Percentiles rank a stretch among this genome's conserved stretches.
phyloP scores from a whole-genome alignment of 441 rosid genomes.

The Adansonia rubrostipa region DNA sequence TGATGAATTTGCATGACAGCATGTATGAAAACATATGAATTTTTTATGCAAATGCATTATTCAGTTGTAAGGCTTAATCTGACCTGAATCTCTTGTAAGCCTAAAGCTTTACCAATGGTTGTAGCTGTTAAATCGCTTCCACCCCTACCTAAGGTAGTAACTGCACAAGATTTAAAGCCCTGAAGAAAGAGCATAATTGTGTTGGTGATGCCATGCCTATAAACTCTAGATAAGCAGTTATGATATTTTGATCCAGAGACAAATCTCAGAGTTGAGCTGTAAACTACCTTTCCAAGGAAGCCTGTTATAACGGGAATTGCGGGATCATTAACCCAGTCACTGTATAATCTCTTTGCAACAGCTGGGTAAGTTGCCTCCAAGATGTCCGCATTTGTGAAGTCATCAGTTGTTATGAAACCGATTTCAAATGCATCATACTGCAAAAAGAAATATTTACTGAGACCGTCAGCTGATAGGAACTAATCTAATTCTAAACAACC shows the following conservation, averaged over 20 bases:
- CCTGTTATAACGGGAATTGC: slow-evolving; percentile 91
- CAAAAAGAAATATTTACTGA: slow-evolving; percentile 28
- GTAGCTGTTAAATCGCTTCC: slow-evolving; percentile 98
- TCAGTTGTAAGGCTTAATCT: slow-evolving; percentile 18
- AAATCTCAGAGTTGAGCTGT: slow-evolving; percentile 18
- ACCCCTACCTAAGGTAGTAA: slow-evolving; percentile 90
- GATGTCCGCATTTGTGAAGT: slow-evolving; percentile 91
- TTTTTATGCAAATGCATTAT: background rate
- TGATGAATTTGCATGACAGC: background rate
- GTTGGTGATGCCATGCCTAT: background rate
- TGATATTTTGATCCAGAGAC: background rate
- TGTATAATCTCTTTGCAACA: slow-evolving; percentile 76
- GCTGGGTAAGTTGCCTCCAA: slow-evolving; percentile 94
- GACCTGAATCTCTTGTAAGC: slow-evolving; percentile 91
- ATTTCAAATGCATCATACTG: slow-evolving; percentile 94
- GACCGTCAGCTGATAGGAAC: background rate
- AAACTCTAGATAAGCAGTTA: slow-evolving; percentile 10
- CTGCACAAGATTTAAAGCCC: slow-evolving; percentile 92
- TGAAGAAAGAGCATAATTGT: slow-evolving; percentile 28
- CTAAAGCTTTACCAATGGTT: slow-evolving; percentile 88
- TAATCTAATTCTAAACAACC: background rate
- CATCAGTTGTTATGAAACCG: slow-evolving; percentile 91
- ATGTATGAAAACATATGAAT: background rate
- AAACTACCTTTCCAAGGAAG: slow-evolving; percentile 82
- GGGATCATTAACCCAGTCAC: slow-evolving; percentile 74